Evolutionary conservation across 1,284 basidiomycete genomes (phyloP).

Genomic region (Erythrobasidium hasegawianum): DNA sequence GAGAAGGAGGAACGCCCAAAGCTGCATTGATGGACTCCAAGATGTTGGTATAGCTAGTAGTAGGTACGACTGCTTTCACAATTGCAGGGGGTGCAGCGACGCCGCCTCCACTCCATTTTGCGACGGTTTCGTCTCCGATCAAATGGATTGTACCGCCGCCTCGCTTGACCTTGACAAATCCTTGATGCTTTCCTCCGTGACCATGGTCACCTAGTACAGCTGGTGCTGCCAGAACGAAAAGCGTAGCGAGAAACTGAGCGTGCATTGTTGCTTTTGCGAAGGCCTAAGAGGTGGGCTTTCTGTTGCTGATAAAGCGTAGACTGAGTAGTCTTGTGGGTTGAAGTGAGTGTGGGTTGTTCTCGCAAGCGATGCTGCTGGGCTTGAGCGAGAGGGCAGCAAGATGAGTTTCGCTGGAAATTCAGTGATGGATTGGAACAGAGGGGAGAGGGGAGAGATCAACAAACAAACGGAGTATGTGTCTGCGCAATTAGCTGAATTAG

Average conservation of each 20-base stretch:
- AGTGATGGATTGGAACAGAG: too few species aligned
- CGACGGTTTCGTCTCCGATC: slow-evolving; percentile 31
- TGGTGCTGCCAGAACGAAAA: slow-evolving; percentile 22
- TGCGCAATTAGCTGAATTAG: background rate
- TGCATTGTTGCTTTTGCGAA: too few species aligned
- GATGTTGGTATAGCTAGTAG: slow-evolving; percentile 23
- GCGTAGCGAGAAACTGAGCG: slow-evolving; percentile 1
- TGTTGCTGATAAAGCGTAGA: too few species aligned
- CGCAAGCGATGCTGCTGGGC: too few species aligned
- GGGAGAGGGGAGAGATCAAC: too few species aligned
- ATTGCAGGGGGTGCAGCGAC: slow-evolving; percentile 15
- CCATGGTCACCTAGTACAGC: slow-evolving; percentile 3
- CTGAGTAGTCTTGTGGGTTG: too few species aligned
- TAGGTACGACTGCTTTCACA: slow-evolving; percentile 1
- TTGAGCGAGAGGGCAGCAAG: too few species aligned
- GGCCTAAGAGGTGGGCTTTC: too few species aligned
- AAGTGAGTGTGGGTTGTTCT: too few species aligned
- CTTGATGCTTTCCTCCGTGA: slow-evolving; percentile 9
- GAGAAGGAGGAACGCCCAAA: slow-evolving; percentile 12
- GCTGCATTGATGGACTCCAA: slow-evolving; percentile 32
- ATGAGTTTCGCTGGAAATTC: too few species aligned
- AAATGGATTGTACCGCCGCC: slow-evolving; percentile 24
- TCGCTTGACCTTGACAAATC: slow-evolving; percentile 21
- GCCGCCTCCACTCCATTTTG: slow-evolving; percentile 23
- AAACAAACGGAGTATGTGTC: too few species aligned